Evolutionary conservation across 2,329 filamentous ascomycete genomes (phyloP), one percentile per base, ranked within the genome.

Genomic region (Aspergillus nomiae): DNA sequence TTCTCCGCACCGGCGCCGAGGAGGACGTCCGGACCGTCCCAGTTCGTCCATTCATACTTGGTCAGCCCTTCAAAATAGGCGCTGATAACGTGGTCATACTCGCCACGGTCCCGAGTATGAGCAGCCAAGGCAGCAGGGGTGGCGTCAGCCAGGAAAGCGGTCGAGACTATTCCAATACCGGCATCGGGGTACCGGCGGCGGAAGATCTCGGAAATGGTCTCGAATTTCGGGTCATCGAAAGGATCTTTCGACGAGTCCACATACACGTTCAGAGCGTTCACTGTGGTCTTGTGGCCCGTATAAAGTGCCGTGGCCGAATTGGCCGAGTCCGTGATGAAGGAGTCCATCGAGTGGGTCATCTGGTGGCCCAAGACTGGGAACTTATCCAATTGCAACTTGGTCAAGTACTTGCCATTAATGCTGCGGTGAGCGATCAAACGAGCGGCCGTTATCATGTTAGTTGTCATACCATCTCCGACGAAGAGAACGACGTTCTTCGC

Each of bases 401-500:
- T 87, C 81, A 92, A 89, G 77, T 94, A 96, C 76, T 90, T 91
- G 69, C 92, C 92, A 73, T 96, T 95, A 83, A 94, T 85, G 69
- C 85, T 89, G 82, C 92, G 90, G 83, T 96, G 92, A 21, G 85
- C 92, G 60, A 96, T 88, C 61, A 95, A 83, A 68, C 92, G 90
- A 59, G 92, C 92, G 48, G 92, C 92, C 43, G 77, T 80, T 64
- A 79, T 79, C 77, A 80, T 80, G 67, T 79, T 80, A 19, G 77
- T 80, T 3, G 84, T 86, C 84, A 86, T 86, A 34, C 84, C 86
- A 61, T 87, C 85, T 75, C 92, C 92, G 67, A 96, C 92, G 79
- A 95, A 96, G 66, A 95, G 84, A 70, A 95, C 87, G 68, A 95
- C 87, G 69, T 95, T 95, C 86, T 94, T 95, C 45, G 91, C 89